Evolutionary conservation across 148 eudicot genomes (phyloP), one percentile per base, ranked within the genome.

Genomic region (Arbutus unedo): DNA sequence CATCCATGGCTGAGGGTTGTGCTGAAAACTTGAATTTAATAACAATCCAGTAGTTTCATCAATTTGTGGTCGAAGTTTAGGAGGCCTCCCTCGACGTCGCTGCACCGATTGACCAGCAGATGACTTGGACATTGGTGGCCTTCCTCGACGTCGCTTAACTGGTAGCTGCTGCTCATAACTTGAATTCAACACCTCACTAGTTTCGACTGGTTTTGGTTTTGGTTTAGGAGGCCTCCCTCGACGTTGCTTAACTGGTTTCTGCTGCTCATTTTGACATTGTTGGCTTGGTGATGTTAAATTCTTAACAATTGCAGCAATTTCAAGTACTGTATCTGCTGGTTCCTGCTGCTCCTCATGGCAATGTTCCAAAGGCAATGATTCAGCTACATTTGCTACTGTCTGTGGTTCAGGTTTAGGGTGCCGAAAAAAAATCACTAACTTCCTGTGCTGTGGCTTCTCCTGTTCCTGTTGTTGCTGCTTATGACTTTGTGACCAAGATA

Each of bases 321-420:
- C 10, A 15, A 62, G 54, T 64, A 16, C 19, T 62, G 73, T 79
- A 14, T 62, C 66, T 0, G 80, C 76, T 72, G 76, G 76, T 44
- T 72, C 76, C 51, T 70, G 19, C 19, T 70, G 57, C 41, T 67
- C 13, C 47, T 64, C 25, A 6, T 70, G 54, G 62, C 3, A 48
- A 81, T 50, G 51, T 4, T 55, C 67, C 77, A 81, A 71, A 81
- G 77, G 77, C 66, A 80, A 50, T 21, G 79, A 51, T 53, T 51
- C 77, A 43, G 51, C 11, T 16, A 41, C 23, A 44, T 18, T 25
- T 56, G 56, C 4, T 81, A 19, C 47, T 51, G 18, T 53, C 3
- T 62, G 3, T 43, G 66, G 14, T 71, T 81, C 53, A 25, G 64
- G 50, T 18, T 56, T 9, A 44, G 83, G 67, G 56, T 15, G 54